Evolutionary conservation across 208 protist genomes (phyloP).

Genomic region (Trypanosoma vivax): DNA sequence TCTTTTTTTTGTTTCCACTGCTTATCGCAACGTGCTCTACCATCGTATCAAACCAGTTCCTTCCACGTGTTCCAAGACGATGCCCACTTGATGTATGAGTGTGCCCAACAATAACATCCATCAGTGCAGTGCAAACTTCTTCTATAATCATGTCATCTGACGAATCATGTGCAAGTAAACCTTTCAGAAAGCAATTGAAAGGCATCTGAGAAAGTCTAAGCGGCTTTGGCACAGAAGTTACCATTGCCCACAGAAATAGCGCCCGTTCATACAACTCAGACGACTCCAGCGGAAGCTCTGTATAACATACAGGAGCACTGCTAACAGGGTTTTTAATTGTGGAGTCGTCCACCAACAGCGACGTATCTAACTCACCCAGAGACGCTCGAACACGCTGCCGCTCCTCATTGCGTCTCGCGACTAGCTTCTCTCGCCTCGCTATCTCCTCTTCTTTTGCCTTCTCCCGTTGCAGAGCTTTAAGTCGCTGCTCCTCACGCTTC

Average conservation of each 20-base stretch:
- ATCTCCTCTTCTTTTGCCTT: slow-evolving; percentile 43
- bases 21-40: slow-evolving; percentile 69
- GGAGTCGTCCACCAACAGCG: slow-evolving; percentile 34
- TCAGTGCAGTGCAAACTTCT: slow-evolving; percentile 52
- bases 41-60: slow-evolving; percentile 74
- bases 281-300: slow-evolving; percentile 26
- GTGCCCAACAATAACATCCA: slow-evolving; percentile 50
- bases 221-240: slow-evolving; percentile 49
- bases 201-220: slow-evolving; percentile 74
- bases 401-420: slow-evolving; percentile 61
- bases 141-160: slow-evolving; percentile 77
- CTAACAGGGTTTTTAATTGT: slow-evolving; percentile 32
- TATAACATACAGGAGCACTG: slow-evolving; percentile 52
- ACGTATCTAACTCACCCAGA: slow-evolving; percentile 33
- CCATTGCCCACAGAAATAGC: slow-evolving; percentile 71
- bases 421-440: too few relatives aligned
- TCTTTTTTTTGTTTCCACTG: slow-evolving; percentile 70
- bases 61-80: slow-evolving; percentile 48
- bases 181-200: slow-evolving; percentile 68
- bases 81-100: slow-evolving; percentile 37
- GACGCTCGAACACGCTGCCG: slow-evolving; percentile 39
- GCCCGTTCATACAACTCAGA: slow-evolving; percentile 55
- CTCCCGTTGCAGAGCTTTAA: slow-evolving; percentile 31
- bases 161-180: slow-evolving; percentile 49
- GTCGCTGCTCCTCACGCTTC: slow-evolving; percentile 64